Percentiles rank a stretch among this genome's conserved stretches.
Conservation (phyloP, 1,284 basidiomycete genomes). For the Malassezia brasiliensis region DNA sequence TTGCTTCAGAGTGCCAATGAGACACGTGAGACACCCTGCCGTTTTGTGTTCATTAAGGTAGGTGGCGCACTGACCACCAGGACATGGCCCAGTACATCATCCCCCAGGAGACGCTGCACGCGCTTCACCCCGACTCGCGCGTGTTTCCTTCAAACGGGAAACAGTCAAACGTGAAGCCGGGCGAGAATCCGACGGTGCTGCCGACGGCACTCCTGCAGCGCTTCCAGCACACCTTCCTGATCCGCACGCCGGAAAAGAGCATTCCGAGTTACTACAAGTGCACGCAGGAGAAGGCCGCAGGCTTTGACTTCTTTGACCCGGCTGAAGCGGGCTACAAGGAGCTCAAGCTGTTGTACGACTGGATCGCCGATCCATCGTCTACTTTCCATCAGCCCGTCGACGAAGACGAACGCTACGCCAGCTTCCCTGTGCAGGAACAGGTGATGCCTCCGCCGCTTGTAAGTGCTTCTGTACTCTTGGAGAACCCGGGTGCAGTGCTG, state of each 20-base stretch:
- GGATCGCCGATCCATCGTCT: conserved; percentile 35
- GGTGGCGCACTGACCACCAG: neutral
- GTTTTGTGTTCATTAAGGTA: conserved; percentile 37
- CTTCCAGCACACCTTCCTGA: conserved; percentile 44
- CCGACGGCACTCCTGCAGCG: conserved; percentile 33
- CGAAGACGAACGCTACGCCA: conserved; percentile 8
- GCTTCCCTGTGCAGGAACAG: conserved; percentile 18
- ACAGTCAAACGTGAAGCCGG: conserved; percentile 10
- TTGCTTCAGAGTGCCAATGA: conserved; percentile 24
- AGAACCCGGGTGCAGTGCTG: conserved; percentile 31
- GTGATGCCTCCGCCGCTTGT: conserved; percentile 35
- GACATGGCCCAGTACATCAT: conserved; percentile 45
- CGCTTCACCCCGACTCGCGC: conserved; percentile 32
- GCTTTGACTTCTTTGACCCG: conserved; percentile 41
- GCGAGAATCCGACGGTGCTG: conserved; percentile 45
- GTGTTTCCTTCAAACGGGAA: conserved; percentile 23
- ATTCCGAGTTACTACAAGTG: conserved; percentile 43
- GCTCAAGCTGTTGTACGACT: conserved; percentile 38
- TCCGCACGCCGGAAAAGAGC: conserved; percentile 41
- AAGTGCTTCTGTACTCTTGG: conserved; percentile 31
- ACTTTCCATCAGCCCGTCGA: conserved; percentile 28
- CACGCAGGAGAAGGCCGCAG: conserved; percentile 37
- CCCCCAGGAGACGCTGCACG: conserved; percentile 22
- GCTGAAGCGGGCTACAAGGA: conserved; percentile 39
- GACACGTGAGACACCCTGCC: conserved; percentile 16